Evolutionary conservation across 2,329 filamentous ascomycete genomes (phyloP).

Genomic region (Nemania sp.): DNA sequence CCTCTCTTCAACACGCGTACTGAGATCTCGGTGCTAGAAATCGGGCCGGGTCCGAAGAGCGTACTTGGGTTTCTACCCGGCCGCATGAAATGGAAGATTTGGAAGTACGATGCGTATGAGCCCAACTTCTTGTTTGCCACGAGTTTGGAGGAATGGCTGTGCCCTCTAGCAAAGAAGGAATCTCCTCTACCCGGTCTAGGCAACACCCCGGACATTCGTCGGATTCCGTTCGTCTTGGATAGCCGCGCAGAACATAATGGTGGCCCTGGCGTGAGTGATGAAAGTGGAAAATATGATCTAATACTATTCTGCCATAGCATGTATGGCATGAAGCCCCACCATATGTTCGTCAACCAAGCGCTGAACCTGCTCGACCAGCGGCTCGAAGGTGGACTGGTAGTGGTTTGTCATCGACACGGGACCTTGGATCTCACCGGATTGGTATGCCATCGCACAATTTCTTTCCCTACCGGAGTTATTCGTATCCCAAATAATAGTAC

Average conservation of each 20-base stretch:
- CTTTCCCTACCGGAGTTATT: conserved; percentile 60
- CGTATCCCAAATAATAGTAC: conserved; percentile 59
- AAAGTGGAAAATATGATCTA: conserved; percentile 61
- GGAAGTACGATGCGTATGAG: conserved; percentile 66
- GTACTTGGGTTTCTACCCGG: conserved; percentile 63
- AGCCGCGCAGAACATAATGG: conserved; percentile 34
- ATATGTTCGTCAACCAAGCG: conserved; percentile 58
- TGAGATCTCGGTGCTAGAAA: conserved; percentile 66
- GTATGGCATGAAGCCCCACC: conserved; percentile 68
- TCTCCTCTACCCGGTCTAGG: conserved; percentile 58
- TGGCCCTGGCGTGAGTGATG: conserved; percentile 39
- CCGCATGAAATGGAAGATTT: conserved; percentile 57
- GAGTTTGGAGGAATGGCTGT: conserved; percentile 58
- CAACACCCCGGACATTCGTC: conserved; percentile 54
- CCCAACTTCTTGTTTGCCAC: conserved; percentile 61
- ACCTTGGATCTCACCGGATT: conserved; percentile 60
- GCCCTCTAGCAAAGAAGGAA: conserved; percentile 41
- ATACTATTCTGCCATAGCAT: conserved; percentile 74
- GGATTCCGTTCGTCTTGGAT: conserved; percentile 54
- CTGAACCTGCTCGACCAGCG: conserved; percentile 60
- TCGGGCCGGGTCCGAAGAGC: conserved; percentile 69
- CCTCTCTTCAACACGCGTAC: conserved; percentile 56
- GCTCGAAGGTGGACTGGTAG: conserved; percentile 58
- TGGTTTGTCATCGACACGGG: conserved; percentile 67
- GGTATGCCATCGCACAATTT: conserved; percentile 60